Base-by-base conservation (phyloP, 2,329 filamentous ascomycete species). In the Fusarium armeniacum region DNA sequence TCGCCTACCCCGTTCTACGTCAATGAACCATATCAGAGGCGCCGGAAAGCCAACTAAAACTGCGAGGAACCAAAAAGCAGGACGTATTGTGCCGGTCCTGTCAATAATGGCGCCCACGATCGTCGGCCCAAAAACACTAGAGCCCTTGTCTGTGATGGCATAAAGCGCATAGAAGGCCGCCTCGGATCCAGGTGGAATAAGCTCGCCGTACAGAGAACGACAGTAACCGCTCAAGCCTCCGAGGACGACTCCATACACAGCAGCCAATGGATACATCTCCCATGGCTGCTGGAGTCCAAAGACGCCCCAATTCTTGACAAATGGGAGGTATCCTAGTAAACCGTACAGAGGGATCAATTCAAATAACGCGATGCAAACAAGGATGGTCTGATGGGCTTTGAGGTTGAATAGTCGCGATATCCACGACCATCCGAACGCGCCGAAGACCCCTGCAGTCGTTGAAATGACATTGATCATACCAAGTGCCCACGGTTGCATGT, bases 151-250 rank as follows among this genome's bases (percentile, higher is more conserved):
- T 3, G 96, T 98, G 69, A 98, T 98, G 36, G 96, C 96, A 77
- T 98, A 99, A 3, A 99, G 84, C 0, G 95, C 94, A 77, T 97
- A 99, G 77, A 99, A 99, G 0, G 95, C 94, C 0, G 96, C 94
- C 80, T 99, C 96, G 32, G 92, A 97, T 6, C 96, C 96, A 0
- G 93, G 93, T 2, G 96, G 96, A 58, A 99, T 97, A 59, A 99
- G 85, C 79, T 98, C 94, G 40, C 94, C 94, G 77, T 93, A 99
- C 6, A 99, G 85, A 65, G 93, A 94, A 43, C 96, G 91, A 77
- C 96, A 98, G 80, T 98, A 98, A 26, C 91, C 92, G 61, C 92
- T 93, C 41, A 99, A 82, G 0, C 96, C 96, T n/a, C 96, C 96
- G 32, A 98, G 88, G 3, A 98, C 94, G 51, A 99, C 89, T 0